Evolutionary conservation across 2,329 filamentous ascomycete species (phyloP).

Genomic region (Xylariales sp.): DNA sequence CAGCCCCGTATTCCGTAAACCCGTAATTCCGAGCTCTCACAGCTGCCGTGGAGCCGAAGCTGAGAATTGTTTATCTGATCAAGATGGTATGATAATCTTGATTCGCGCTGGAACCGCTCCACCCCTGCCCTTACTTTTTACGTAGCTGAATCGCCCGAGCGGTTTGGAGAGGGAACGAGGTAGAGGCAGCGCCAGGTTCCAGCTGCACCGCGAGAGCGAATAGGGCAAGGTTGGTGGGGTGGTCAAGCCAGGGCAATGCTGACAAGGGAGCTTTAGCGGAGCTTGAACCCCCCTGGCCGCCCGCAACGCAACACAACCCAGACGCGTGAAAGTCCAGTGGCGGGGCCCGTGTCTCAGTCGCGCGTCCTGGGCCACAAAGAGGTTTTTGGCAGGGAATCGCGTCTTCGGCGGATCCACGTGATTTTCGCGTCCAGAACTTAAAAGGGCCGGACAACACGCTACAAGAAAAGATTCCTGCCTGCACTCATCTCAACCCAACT

Average conservation of each 20-base stretch:
- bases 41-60: background rate
- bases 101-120: slow-evolving; percentile 1
- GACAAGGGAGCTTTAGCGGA: too few species aligned
- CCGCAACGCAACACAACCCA: too few species aligned
- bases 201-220: background rate
- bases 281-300: too few species aligned
- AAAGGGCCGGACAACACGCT: slow-evolving; percentile 5
- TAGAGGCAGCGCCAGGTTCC: too few species aligned
- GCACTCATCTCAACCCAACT: slow-evolving; percentile 4
- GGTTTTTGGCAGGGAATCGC: slow-evolving; percentile 3
- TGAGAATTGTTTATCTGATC: slow-evolving; percentile 10
- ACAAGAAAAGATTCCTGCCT: slow-evolving; percentile 5
- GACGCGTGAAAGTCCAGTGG: slow-evolving; percentile 1
- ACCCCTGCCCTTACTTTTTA: slow-evolving; percentile 2
- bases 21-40: background rate
- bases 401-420: slow-evolving; percentile 3
- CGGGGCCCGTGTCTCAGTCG: slow-evolving; percentile 1
- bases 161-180: too few species aligned
- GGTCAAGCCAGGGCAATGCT: too few species aligned
- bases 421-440: slow-evolving; percentile 5
- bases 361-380: background rate
- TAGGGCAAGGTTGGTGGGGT: background rate
- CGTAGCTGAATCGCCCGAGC: slow-evolving; percentile 1
- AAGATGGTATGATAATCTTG: slow-evolving; percentile 3
- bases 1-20: too few species aligned